Conservation (phyloP, 148 eudicot genomes). For the Rhododendron simsii region DNA sequence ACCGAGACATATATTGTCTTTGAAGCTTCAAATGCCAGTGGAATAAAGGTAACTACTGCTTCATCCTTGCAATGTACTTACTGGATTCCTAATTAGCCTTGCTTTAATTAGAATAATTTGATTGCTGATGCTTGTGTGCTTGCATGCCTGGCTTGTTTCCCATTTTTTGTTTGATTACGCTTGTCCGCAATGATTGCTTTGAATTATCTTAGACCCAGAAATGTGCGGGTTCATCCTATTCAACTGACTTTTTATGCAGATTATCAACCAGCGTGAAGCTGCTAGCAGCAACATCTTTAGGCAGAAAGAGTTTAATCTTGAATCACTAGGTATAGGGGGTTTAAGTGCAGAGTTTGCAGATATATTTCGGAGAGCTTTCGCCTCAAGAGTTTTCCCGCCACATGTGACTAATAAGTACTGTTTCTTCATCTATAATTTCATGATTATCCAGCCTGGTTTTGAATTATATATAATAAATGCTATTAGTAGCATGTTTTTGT, state of each 20-base stretch:
- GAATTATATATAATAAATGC: background rate
- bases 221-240: background rate
- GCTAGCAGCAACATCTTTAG: slow-evolving; percentile 90
- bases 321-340: slow-evolving; percentile 93
- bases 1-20: slow-evolving; percentile 74
- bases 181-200: background rate
- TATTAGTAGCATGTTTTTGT: background rate
- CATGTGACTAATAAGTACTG: slow-evolving; percentile 89
- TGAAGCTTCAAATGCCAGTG: slow-evolving; percentile 84
- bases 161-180: background rate
- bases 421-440: slow-evolving; percentile 7
- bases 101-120: background rate
- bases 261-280: slow-evolving; percentile 89
- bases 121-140: background rate
- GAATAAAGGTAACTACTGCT: slow-evolving; percentile 57
- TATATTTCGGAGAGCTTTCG: slow-evolving; percentile 98
- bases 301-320: slow-evolving; percentile 91
- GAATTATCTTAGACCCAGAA: background rate
- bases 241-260: slow-evolving; percentile 33
- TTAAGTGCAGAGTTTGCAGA: slow-evolving; percentile 92
- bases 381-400: slow-evolving; percentile 95
- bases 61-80: slow-evolving; percentile 1
- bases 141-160: background rate
- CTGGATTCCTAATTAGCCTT: background rate
- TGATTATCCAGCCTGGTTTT: background rate